These are phyloP conservation scores for Wickerhamomyces tratensis DNA, from an alignment of 805 yeast genomes.

Conservation along the genomic window DNA sequence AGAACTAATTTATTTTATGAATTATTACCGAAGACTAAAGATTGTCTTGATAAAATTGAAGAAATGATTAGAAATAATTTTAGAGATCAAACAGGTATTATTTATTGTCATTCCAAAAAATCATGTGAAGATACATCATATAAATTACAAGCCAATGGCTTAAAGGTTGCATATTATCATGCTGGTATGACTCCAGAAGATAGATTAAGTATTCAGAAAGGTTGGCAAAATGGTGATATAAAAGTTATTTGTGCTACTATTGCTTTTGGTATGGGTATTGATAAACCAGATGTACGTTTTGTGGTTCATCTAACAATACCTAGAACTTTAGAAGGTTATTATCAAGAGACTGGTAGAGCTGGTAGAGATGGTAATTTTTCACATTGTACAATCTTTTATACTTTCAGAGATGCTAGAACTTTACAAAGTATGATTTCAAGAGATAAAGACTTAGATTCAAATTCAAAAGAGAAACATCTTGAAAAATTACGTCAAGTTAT, in stretches of 20 bases:
- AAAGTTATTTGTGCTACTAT: constrained; percentile 93
- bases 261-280: constrained; percentile 99
- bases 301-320: constrained; percentile 88
- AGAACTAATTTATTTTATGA: constrained; percentile 78
- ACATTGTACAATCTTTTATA: constrained; percentile 75
- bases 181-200: constrained; percentile 89
- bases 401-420: constrained; percentile 69
- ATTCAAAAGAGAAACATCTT: constrained; percentile 66
- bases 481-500: constrained; percentile 74
- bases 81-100: constrained; percentile 65
- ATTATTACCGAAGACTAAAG: constrained; percentile 55
- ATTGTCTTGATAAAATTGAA: constrained; percentile 45
- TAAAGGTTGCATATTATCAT: constrained; percentile 74
- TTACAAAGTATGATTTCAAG: constrained; percentile 69
- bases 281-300: constrained; percentile 89
- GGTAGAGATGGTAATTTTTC: constrained; percentile 89
- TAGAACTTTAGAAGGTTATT: constrained; percentile 87
- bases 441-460: constrained; percentile 56
- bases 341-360: constrained; percentile 97
- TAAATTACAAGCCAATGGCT: constrained; percentile 46
- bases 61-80: constrained; percentile 43
- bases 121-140: constrained; percentile 78
- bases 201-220: constrained; percentile 57
- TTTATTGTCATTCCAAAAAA: constrained; percentile 86
- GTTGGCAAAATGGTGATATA: constrained; percentile 68